These are phyloP conservation scores for Phaseolus coccineus DNA, from an alignment of 331 rosid genomes.

Conservation along the genomic window DNA sequence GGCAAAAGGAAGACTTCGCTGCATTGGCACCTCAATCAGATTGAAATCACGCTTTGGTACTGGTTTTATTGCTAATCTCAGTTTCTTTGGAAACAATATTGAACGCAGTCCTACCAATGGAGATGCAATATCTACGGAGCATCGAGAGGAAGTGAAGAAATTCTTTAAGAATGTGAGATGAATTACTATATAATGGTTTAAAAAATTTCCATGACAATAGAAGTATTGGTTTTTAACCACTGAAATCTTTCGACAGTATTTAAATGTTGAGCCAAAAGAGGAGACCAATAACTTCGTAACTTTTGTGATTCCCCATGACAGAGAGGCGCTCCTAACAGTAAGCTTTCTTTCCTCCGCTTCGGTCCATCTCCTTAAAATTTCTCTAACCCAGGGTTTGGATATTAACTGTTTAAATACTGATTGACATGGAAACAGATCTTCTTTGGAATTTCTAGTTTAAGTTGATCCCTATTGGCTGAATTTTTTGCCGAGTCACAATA, in stretches of 20 bases:
- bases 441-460: background rate
- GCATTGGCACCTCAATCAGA: slow-evolving; percentile 88
- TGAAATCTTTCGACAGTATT: slow-evolving; percentile 59
- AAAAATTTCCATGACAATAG: slow-evolving; percentile 9
- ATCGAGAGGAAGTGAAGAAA: slow-evolving; percentile 69
- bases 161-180: slow-evolving; percentile 76
- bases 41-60: slow-evolving; percentile 88
- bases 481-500: background rate
- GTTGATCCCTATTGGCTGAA: background rate
- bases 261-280: slow-evolving; percentile 83
- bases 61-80: slow-evolving; percentile 75
- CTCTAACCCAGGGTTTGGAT: slow-evolving; percentile 26
- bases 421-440: slow-evolving; percentile 9
- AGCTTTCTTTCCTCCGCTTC: slow-evolving; percentile 38
- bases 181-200: slow-evolving; percentile 24
- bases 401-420: slow-evolving; percentile 10
- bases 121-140: slow-evolving; percentile 49
- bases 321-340: slow-evolving; percentile 69
- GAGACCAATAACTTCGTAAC: slow-evolving; percentile 69
- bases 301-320: slow-evolving; percentile 82
- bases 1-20: slow-evolving; percentile 95
- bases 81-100: slow-evolving; percentile 55
- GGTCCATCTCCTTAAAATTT: slow-evolving; percentile 12
- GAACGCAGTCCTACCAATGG: slow-evolving; percentile 51
- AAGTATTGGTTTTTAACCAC: slow-evolving; percentile 45